Evolutionary conservation across 768 basidiomycete genomes (phyloP).

Genomic region (Lactarius evosmus): DNA sequence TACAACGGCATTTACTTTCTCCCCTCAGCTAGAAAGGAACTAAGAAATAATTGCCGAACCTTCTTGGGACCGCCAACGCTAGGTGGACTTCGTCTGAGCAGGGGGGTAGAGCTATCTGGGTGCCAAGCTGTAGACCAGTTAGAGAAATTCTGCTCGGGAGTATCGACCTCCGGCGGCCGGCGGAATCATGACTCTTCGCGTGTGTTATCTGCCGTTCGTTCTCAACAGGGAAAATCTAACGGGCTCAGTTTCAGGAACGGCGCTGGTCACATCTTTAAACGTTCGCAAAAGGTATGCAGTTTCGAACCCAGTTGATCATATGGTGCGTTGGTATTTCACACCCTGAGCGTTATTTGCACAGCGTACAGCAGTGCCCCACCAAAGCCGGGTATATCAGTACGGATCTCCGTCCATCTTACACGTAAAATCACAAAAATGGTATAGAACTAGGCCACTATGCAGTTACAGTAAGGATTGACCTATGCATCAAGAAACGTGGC

Average conservation of each 20-base stretch:
- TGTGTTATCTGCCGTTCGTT: constrained; percentile 34
- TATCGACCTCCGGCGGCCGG: constrained; percentile 15
- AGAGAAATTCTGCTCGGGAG: constrained; percentile 77
- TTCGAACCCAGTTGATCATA: not conserved
- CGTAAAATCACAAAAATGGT: not conserved
- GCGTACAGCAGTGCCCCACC: constrained; percentile 68
- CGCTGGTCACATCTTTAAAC: constrained; percentile 88
- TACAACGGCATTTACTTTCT: not conserved
- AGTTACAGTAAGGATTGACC: constrained; percentile 86
- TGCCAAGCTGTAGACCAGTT: constrained; percentile 75
- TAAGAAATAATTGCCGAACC: constrained; percentile 7
- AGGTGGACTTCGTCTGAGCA: constrained; percentile 38
- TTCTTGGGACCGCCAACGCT: not conserved
- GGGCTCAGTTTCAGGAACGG: constrained; percentile 71
- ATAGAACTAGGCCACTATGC: constrained; percentile 88
- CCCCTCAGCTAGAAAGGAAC: constrained; percentile 4
- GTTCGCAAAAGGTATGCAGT: constrained; percentile 68
- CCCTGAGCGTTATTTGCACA: constrained; percentile 26
- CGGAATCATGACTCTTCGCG: constrained; percentile 29
- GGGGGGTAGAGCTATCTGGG: constrained; percentile 65
- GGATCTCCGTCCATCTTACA: constrained; percentile 5
- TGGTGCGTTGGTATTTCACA: constrained; percentile 2
- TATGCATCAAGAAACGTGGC: constrained; percentile 92
- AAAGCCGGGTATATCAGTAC: constrained; percentile 72
- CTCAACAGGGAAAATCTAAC: not conserved